Evolutionary conservation across 2,329 filamentous ascomycete genomes (phyloP), one percentile per base, ranked within the genome.

Genomic region (Clarireedia monteithiana): DNA sequence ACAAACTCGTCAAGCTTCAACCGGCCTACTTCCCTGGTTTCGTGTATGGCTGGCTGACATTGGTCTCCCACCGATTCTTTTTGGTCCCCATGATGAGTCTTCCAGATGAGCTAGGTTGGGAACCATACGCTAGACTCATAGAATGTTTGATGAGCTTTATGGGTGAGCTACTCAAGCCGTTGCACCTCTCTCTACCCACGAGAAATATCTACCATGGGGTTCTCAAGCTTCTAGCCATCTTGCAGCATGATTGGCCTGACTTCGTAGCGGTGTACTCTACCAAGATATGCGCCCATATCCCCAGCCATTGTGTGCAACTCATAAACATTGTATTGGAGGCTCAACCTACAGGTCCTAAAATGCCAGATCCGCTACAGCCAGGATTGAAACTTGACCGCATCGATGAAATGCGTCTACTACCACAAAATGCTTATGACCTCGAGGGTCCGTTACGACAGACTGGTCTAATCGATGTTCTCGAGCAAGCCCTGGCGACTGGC

Each of bases 231-330:
- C 74, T 97, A 54, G 75, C 95, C 36, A 81, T 95, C 52, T 75
- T 99, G 53, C 89, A 96, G 63, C 94, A 97, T 68, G 94, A 99
- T 70, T 97, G 90, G 71, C 88, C 92, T 0, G 91, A 96, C 56
- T 99, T 96, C 71, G 74, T 99, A 44, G 87, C 89, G 5, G 89
- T 91, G 64, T 90, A 95, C 69, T 89, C 95, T 68, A 83, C 89
- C 63, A 82, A 84, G 63, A 82, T 99, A 52, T 91, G 86, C 73
- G 85, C 88, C 64, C 84, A 83, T 66, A 86, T 97, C 57, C 89
- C 91, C 1, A 82, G 84, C 50, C 87, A 94, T 66, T 94, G 89
- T 71, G 85, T 86, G 15, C 94, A 97, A 71, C 77, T 96, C 52
- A 84, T 91, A 62, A 96, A 97, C 67, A 78, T 96, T 54, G 84